A percentile compares a stretch with the other conserved stretches of the same genome.
Conservation (phyloP, 345 rosid species). For the Pistacia atlantica region DNA sequence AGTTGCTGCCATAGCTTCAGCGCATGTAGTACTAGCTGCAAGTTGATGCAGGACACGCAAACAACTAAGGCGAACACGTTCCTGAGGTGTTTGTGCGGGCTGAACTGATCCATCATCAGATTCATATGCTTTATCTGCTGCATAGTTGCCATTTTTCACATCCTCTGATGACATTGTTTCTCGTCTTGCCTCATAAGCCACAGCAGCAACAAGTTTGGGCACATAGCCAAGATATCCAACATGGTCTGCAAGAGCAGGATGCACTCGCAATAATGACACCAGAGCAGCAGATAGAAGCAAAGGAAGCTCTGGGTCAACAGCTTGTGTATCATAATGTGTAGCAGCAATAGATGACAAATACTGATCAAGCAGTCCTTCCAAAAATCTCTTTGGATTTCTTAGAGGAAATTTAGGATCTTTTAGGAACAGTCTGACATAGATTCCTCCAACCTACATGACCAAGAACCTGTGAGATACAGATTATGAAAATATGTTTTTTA, state of each 20-base stretch:
- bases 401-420: slow-evolving; percentile 98
- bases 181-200: slow-evolving; percentile 90
- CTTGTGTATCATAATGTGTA: slow-evolving; percentile 76
- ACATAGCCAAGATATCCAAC: slow-evolving; percentile 97
- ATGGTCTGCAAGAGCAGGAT: slow-evolving; percentile 98
- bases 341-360: slow-evolving; percentile 93
- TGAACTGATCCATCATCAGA: slow-evolving; percentile 53
- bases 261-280: slow-evolving; percentile 95
- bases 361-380: slow-evolving; percentile 97
- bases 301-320: slow-evolving; percentile 91
- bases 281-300: slow-evolving; percentile 97
- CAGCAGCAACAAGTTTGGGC: slow-evolving; percentile 97
- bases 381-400: slow-evolving; percentile 91
- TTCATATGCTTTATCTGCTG: slow-evolving; percentile 50
- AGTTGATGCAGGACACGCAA: slow-evolving; percentile 98
- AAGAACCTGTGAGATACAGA: slow-evolving; percentile 23
- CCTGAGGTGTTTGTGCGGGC: slow-evolving; percentile 86
- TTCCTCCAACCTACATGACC: slow-evolving; percentile 86
- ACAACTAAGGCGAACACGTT: slow-evolving; percentile 97
- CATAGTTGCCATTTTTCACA: slow-evolving; percentile 46
- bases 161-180: slow-evolving; percentile 89
- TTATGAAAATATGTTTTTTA: background rate
- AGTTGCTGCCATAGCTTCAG: slow-evolving; percentile 99
- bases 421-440: slow-evolving; percentile 87
- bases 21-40: slow-evolving; percentile 94